phyloP scores from a whole-genome alignment of 164 flowering plant genomes.

The Platanus orientalis region DNA sequence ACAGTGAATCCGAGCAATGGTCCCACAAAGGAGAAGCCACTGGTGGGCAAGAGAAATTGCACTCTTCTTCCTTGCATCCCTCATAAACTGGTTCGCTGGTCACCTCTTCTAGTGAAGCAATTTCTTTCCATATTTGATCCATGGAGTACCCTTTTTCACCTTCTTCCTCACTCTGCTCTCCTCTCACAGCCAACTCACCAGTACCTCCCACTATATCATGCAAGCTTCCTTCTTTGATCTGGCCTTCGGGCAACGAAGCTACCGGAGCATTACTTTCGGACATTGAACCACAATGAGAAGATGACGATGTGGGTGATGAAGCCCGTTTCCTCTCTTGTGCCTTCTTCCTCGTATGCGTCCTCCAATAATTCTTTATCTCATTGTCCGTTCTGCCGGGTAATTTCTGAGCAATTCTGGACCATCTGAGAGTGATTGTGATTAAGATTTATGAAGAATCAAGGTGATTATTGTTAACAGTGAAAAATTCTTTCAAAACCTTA shows the following conservation, averaged over 20 bases:
- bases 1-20: conserved; percentile 45
- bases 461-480: too few relatives aligned
- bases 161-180: conserved; percentile 29
- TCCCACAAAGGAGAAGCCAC: conserved; percentile 67
- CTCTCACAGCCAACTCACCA: conserved; percentile 8
- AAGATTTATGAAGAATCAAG: not conserved
- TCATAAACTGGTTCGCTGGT: conserved; percentile 25
- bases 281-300: conserved; percentile 31
- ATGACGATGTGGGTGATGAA: conserved; percentile 35
- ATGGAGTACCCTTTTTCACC: conserved; percentile 45
- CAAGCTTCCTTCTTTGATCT: conserved; percentile 2
- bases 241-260: conserved; percentile 18
- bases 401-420: conserved; percentile 91
- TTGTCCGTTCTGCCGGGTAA: conserved; percentile 94
- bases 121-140: conserved; percentile 96
- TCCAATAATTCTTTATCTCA: conserved; percentile 98
- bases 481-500: too few relatives aligned
- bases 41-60: conserved; percentile 36
- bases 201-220: not conserved
- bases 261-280: too few relatives aligned
- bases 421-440: conserved; percentile 38
- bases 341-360: conserved; percentile 86
- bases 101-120: conserved; percentile 41
- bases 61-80: conserved; percentile 26
- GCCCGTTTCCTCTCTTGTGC: conserved; percentile 72